Base-by-base conservation (phyloP, 73 alveolate species). In the Paramecium pentaurelia region DNA sequence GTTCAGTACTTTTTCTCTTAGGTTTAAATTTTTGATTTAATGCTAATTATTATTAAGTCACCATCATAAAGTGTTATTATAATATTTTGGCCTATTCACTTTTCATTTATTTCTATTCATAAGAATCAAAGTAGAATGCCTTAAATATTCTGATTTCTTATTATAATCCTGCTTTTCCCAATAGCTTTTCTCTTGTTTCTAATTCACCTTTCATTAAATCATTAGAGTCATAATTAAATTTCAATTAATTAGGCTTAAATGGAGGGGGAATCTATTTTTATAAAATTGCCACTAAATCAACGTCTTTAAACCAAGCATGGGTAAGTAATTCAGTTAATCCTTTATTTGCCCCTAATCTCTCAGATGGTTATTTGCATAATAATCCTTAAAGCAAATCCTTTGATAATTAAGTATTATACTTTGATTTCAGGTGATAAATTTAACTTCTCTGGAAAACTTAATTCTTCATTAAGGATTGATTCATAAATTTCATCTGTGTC, bases 361-460 rank as follows among this genome's bases (percentile, higher is more conserved):
- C 90, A 38, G 64, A 59, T 7, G 99, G 99, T 47, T 97, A 95
- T 95, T 97, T 97, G 28, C 86, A 88, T 22, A 97, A 77, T 54
- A 97, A 90, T 9, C 96, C 96, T 71, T 64, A 86, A 38, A 97
- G 88, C 59, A 97, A 92, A 49, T 89, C 93, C 34, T 95, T 54
- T 38, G 40, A 75, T 38, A 36, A 30, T n/a, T n/a, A 36, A 22
- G 12, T 12, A 3, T 54, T n/a, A 14, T 36, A 75, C 88, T 37
- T 89, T 95, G 7, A 96, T 93, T 27, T 93, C 93, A 3, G 40
- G 59, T 12, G 95, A 92, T 16, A 97, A 88, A 4, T 89, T 60
- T 12, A 89, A 38, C 28, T 89, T 77, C 18, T 89, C 94, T 25
- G 94, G 94, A n/a, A 89, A 89, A 6, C 75, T 83, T 89, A 93